These are phyloP conservation scores for Penicillium samsonianum DNA, from an alignment of 495 filamentous ascomycete genomes.

Conservation along the genomic window DNA sequence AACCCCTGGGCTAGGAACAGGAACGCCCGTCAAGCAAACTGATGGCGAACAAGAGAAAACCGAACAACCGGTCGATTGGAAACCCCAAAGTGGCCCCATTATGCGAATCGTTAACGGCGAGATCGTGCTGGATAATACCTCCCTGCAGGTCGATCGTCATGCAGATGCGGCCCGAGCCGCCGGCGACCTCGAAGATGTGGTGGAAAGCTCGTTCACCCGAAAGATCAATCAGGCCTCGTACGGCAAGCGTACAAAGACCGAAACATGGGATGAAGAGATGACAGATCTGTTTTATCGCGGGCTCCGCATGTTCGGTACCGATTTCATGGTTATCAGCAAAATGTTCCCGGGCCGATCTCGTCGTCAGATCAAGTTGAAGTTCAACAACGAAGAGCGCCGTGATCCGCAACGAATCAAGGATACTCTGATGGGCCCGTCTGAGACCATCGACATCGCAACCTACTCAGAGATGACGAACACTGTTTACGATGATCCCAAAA, in stretches of 20 bases:
- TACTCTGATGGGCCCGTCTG: constrained; percentile 61
- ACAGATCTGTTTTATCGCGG: constrained; percentile 86
- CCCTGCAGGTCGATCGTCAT: constrained; percentile 77
- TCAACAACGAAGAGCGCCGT: constrained; percentile 86
- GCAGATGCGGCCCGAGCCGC: constrained; percentile 60
- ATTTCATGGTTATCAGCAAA: constrained; percentile 84
- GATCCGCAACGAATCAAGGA: constrained; percentile 67
- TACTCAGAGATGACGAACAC: constrained; percentile 64
- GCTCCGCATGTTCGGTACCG: constrained; percentile 85
- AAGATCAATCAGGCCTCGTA: constrained; percentile 73
- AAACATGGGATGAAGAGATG: constrained; percentile 73
- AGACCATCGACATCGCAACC: constrained; percentile 63
- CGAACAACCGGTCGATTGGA: constrained; percentile 26
- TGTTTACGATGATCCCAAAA: constrained; percentile 53
- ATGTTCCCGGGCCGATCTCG: constrained; percentile 77
- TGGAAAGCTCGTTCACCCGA: constrained; percentile 82
- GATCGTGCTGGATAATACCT: constrained; percentile 77
- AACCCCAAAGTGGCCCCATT: constrained; percentile 47
- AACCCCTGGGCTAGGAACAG: constrained; percentile 27
- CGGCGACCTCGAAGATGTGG: constrained; percentile 59
- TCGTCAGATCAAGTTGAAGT: constrained; percentile 86
- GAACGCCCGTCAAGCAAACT: constrained; percentile 38
- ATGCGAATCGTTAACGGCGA: constrained; percentile 80
- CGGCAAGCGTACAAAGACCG: constrained; percentile 67
- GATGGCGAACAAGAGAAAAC: constrained; percentile 20